Base-by-base conservation (phyloP, 257 asterid genomes). In the Ophiorrhiza pumila region DNA sequence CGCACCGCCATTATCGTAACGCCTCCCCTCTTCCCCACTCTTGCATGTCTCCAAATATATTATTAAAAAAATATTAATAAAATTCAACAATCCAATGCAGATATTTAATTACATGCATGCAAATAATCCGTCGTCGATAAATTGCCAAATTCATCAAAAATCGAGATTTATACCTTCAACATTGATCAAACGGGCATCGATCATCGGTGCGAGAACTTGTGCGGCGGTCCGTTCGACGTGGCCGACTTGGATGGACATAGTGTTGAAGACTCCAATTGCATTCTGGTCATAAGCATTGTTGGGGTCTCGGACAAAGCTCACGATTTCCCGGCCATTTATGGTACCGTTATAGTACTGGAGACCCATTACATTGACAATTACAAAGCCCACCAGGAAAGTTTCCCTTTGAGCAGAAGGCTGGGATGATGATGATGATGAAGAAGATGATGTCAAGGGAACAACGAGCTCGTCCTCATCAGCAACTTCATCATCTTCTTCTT, bases 231-330 rank as follows among this genome's bases (percentile, higher is more conserved):
- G 85, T 69, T 90, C 96, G 50, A 92, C 71, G 84, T 80, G 70
- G 29, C 98, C 98, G 31, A 92, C 92, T 78, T 90, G 98, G 11
- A 68, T 70, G 8, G 83, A 75, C 79, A 86, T 29, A 58, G 80
- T 80, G 78, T 92, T 90, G 49, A 92, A 74, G 52, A 90, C 98
- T 72, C 74, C 82, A 29, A 92, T 92, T 14, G 98, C 96, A 74
- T 90, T 83, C 1, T 14, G 71, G 46, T 92, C 96, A 60, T 76
- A 56, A 1, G 84, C 85, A 50, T 92, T 88, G 60, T 83, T 65
- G 13, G 86, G 91, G 6, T 90, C 92, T 32, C 96, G 91, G 47
- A 87, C 86, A 65, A 92, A 78, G n/a, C 90, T 90, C 65, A 92
- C 94, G 64, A 87, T 55, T 68, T 92, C 96, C 0, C 93, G 83